Evolutionary conservation across 2,329 filamentous ascomycete genomes (phyloP).

Genomic region (Arthrinium puccinioides): DNA sequence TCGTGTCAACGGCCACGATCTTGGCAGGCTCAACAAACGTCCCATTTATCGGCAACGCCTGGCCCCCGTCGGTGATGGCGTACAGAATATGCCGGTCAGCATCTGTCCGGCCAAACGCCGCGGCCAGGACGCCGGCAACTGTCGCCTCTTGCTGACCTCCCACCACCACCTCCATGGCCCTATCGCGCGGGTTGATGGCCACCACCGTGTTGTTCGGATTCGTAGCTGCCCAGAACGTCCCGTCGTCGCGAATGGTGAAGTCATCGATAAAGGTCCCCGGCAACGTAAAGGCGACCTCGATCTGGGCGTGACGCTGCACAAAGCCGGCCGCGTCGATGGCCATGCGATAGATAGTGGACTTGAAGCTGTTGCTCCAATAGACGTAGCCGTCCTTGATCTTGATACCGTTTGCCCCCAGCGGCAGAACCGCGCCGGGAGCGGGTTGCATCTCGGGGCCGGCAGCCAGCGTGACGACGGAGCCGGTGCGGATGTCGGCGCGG

Average conservation of each 20-base stretch:
- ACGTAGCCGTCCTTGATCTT: constrained; percentile 12
- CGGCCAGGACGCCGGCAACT: constrained; percentile 13
- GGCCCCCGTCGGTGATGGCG: constrained; percentile 11
- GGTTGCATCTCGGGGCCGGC: constrained; percentile 13
- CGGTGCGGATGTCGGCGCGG: constrained; percentile 12
- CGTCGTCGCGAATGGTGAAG: not conserved
- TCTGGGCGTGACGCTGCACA: too few relatives aligned
- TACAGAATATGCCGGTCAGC: constrained; percentile 13
- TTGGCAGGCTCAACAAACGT: constrained; percentile 15
- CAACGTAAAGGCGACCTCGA: not conserved
- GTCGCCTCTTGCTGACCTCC: constrained; percentile 4
- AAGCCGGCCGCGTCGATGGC: constrained; percentile 2
- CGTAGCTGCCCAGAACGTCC: not conserved
- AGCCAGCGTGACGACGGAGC: constrained; percentile 11
- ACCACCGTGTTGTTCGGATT: constrained; percentile 5
- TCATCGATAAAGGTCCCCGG: not conserved
- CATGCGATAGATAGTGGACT: constrained; percentile 7
- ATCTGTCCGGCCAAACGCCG: constrained; percentile 11
- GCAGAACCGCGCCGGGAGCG: constrained; percentile 4
- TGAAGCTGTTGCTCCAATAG: constrained; percentile 15
- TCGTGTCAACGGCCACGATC: constrained; percentile 13
- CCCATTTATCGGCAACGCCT: constrained; percentile 12
- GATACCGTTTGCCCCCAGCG: constrained; percentile 16
- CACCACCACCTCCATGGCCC: constrained; percentile 1
- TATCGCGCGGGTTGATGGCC: not conserved